These are phyloP conservation scores for Lasiodiplodia citricola DNA, from an alignment of 2,329 filamentous ascomycete species.

Conservation along the genomic window DNA sequence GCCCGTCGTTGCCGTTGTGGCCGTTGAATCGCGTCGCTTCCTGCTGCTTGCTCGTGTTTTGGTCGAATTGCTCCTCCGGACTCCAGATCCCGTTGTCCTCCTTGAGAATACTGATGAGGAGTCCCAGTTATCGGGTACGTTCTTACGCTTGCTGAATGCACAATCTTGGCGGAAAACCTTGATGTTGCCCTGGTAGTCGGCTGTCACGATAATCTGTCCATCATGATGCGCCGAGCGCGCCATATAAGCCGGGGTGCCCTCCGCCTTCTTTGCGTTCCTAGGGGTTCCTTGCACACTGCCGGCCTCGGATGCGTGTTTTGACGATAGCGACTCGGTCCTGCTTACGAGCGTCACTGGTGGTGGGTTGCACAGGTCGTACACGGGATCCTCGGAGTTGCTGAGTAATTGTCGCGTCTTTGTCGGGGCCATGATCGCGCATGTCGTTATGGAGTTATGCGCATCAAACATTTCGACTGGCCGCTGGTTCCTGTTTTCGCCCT, in stretches of 20 bases:
- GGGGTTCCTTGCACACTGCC: conserved; percentile 43
- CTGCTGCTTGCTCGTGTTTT: conserved; percentile 57
- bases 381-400: conserved; percentile 81
- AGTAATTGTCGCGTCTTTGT: conserved; percentile 77
- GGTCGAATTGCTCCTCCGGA: conserved; percentile 57
- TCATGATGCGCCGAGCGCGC: conserved; percentile 75
- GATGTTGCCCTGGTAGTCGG: conserved; percentile 85
- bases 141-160: conserved; percentile 73
- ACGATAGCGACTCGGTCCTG: conserved; percentile 66
- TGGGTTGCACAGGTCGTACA: conserved; percentile 97
- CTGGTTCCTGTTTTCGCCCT: conserved; percentile 75
- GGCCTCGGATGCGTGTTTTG: conserved; percentile 53
- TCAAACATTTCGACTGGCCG: conserved; percentile 87
- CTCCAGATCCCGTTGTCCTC: conserved; percentile 44
- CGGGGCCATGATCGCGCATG: conserved; percentile 85
- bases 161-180: conserved; percentile 97
- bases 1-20: conserved; percentile 42
- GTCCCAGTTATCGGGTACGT: conserved; percentile 71
- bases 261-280: conserved; percentile 46
- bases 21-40: conserved; percentile 53
- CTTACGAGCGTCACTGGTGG: conserved; percentile 84
- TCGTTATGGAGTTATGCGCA: conserved; percentile 86
- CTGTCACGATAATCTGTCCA: conserved; percentile 91
- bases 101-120: conserved; percentile 76
- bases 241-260: conserved; percentile 78